A percentile compares a stretch with the other conserved stretches of the same genome.
These are phyloP conservation scores for Leptographium galeiforme DNA, from an alignment of 2,329 filamentous ascomycete genomes.

Conservation along the genomic window DNA sequence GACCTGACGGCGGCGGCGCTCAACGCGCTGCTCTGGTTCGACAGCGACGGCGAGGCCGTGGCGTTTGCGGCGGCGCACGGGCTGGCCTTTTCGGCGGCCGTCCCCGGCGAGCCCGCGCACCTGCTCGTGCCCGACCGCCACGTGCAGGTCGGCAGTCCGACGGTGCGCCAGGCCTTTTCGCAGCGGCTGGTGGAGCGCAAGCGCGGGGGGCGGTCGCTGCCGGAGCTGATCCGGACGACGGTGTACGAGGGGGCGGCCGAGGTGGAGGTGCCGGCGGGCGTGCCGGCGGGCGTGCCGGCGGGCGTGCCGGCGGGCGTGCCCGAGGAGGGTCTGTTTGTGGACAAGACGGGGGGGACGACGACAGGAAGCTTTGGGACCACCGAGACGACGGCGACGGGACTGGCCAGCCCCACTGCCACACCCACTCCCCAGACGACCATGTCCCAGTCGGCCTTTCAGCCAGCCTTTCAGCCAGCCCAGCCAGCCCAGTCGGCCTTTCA, in stretches of 20 bases:
- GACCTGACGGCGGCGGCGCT: slow-evolving; percentile 45
- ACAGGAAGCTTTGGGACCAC: no score
- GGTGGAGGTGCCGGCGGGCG: not conserved
- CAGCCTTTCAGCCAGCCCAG: no score
- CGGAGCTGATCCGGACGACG: slow-evolving; percentile 42
- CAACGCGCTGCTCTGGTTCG: slow-evolving; percentile 50
- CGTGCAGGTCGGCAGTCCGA: slow-evolving; percentile 30
- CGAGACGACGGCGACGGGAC: no score
- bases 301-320: no score
- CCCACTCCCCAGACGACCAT: no score
- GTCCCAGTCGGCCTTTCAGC: no score
- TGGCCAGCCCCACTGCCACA: no score
- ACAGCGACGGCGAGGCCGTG: slow-evolving; percentile 52
- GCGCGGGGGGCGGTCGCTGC: slow-evolving; percentile 35
- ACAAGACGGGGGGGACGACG: not conserved
- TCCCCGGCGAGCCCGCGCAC: slow-evolving; percentile 18
- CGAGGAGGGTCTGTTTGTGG: slow-evolving; percentile 6
- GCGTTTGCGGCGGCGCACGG: slow-evolving; percentile 48
- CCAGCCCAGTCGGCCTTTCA: no score
- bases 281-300: not conserved
- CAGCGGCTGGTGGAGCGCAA: slow-evolving; percentile 45
- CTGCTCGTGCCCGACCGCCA: slow-evolving; percentile 32
- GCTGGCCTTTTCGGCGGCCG: slow-evolving; percentile 33
- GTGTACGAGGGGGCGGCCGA: slow-evolving; percentile 28
- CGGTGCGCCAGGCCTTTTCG: slow-evolving; percentile 43